phyloP scores from a whole-genome alignment of 129 eudicot genomes.

The sunflower (Helianthus annuus) region HanXRQr2.0-SUNRISE NC_035445.2:159936057-159936556 shows the following conservation, averaged over 20 bases:
- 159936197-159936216: conserved; percentile 17
- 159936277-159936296: conserved; percentile 2
- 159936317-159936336: conserved; percentile 19
- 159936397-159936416: conserved; percentile 9
- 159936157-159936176: background rate
- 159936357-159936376: conserved; percentile 11
- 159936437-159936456: too few species aligned
- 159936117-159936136: too few species aligned
- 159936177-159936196: background rate
- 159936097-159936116: too few species aligned
- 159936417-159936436: background rate
- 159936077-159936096: too few species aligned
- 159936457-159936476: too few species aligned
- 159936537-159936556: too few species aligned
- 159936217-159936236: conserved; percentile 17
- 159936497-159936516: too few species aligned
- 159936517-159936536: too few species aligned
- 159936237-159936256: conserved; percentile 12
- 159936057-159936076: too few species aligned
- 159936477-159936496: too few species aligned
- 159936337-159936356: conserved; percentile 32
- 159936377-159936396: conserved; percentile 5
- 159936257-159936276: background rate
- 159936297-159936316: conserved; percentile 20
- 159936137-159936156: background rate